Conservation (phyloP, 2,329 filamentous ascomycete species). For the Apiospora phragmitis region DNA sequence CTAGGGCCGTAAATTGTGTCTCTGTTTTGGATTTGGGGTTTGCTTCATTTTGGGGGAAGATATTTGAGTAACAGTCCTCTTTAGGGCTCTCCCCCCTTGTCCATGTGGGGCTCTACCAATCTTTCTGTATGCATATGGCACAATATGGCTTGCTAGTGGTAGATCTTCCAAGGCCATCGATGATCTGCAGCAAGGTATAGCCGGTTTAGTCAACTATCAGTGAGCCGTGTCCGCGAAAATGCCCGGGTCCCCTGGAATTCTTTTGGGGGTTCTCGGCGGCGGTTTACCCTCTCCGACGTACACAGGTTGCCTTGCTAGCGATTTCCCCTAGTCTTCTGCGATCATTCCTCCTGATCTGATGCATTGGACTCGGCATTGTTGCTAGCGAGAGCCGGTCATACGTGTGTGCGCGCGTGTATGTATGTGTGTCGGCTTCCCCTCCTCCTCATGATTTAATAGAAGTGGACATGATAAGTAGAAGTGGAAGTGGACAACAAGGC, state of each 20-base stretch:
- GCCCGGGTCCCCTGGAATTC: not conserved
- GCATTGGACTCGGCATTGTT: not conserved
- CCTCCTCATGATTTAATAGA: not conserved
- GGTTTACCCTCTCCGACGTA: not conserved
- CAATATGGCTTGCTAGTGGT: not conserved
- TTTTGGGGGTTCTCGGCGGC: not conserved
- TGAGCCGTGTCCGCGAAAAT: not conserved
- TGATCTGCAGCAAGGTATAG: slow-evolving; percentile 7
- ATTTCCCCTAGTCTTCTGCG: not conserved
- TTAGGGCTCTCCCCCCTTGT: not conserved
- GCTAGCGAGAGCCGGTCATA: slow-evolving; percentile 2
- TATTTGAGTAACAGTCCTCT: not conserved
- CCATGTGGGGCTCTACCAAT: slow-evolving; percentile 1
- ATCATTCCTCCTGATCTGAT: not conserved
- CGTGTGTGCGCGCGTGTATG: not conserved
- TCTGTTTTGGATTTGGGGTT: not conserved
- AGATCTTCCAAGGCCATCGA: slow-evolving; percentile 6
- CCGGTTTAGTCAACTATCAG: slow-evolving; percentile 4
- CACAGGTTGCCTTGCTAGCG: not conserved
- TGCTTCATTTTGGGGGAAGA: not conserved
- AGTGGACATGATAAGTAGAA: not conserved
- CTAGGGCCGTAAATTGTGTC: not conserved
- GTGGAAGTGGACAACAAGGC: not conserved
- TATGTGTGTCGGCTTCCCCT: not conserved
- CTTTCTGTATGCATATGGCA: not conserved